Evolutionary conservation across 1,284 basidiomycete species (phyloP), one percentile per base, ranked within the genome.

Genomic region (Apiotrichum porosum): DNA sequence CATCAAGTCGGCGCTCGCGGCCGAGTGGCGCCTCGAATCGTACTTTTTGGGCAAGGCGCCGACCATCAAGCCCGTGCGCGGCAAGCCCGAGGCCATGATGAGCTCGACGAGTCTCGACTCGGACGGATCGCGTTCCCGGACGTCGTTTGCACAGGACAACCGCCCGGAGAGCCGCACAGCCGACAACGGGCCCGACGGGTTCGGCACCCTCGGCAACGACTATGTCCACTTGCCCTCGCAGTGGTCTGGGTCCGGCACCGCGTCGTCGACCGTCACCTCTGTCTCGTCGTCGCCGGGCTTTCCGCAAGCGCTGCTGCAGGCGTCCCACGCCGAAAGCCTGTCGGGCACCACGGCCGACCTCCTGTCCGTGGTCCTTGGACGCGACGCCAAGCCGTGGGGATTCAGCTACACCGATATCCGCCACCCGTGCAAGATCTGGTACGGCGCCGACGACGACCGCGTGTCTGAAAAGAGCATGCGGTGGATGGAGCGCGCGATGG

Each of bases 41-140:
- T 97, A 92, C 88, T 88, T 89, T 81, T 80, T 97, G 21, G 92
- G 92, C 52, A 97, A 95, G 63, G 88, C 89, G 9, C 92, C 92
- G 15, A 83, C 83, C 5, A 42, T 65, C n/a, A 57, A 60, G 8
- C 55, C 69, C 0, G 39, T 36, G 18, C 37, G 33, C 31, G 22
- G 33, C 22, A 47, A 52, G 18, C 38, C 42, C 12, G 45, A 44
- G 33, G 38, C 37, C 9, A 41, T 37, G 36, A 31, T 39, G 37
- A 47, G 45, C n/a, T 32, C 52, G 31, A 44, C 52, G 1, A 45
- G 42, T 14, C 45, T 50, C 4, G 37, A 44, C 19, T 37, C 49
- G 1, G 52, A 54, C 36, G 52, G 26, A 1, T n/a, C 34, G 9
- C 40, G 37, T 10, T 51, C 49, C 19, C 44, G 37, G 21, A 37